Evolutionary conservation across 2,329 filamentous ascomycete genomes (phyloP).

Genomic region (Biscogniauxia sp.): DNA sequence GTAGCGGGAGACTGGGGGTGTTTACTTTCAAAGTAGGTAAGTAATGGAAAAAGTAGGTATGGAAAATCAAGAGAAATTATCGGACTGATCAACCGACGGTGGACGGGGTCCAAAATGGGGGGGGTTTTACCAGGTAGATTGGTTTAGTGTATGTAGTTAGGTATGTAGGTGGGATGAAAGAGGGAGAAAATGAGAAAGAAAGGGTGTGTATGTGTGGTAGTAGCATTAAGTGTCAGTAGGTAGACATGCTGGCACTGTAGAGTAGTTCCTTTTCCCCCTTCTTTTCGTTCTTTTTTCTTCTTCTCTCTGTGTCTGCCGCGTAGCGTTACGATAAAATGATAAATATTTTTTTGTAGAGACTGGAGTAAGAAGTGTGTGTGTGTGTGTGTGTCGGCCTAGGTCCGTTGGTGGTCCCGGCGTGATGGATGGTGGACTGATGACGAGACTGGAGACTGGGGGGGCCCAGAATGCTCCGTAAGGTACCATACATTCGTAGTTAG

Average conservation of each 20-base stretch:
- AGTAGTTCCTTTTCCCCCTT: no score
- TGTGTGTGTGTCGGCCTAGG: constrained; percentile 1
- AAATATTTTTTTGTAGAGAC: constrained; percentile 1
- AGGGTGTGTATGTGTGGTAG: background rate
- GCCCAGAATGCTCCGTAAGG: background rate
- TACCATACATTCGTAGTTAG: background rate
- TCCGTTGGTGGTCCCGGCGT: constrained; percentile 18
- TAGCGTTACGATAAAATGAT: background rate
- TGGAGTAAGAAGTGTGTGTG: background rate
- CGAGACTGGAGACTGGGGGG: background rate
- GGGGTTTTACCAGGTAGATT: background rate
- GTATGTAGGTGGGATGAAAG: constrained; percentile 3
- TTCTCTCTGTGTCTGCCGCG: background rate
- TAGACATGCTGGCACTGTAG: background rate
- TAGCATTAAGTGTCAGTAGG: background rate
- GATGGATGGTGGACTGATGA: constrained; percentile 1
- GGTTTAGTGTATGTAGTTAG: constrained; percentile 10
- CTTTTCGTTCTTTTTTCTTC: background rate
- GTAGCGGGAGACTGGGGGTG: background rate
- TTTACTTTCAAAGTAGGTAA: constrained; percentile 16
- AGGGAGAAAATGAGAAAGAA: constrained; percentile 4
- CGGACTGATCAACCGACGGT: constrained; percentile 25
- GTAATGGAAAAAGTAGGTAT: constrained; percentile 15
- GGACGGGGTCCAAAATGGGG: background rate
- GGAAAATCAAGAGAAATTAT: constrained; percentile 33